These are phyloP conservation scores for Ophiostoma himal-ulmi DNA, from an alignment of 2,329 filamentous ascomycete species.

Conservation along the genomic window DNA sequence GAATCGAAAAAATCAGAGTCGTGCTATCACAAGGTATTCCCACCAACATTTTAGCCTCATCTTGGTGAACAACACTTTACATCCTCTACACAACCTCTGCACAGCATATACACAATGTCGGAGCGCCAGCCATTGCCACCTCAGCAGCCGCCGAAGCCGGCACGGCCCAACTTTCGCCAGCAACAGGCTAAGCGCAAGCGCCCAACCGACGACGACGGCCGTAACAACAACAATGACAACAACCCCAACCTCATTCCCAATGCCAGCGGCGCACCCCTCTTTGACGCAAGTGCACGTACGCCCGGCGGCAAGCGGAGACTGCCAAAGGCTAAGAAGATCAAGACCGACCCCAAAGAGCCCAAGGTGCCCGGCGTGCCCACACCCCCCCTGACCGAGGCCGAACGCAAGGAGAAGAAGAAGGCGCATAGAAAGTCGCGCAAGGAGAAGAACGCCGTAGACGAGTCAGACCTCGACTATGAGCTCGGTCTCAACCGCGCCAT, in stretches of 20 bases:
- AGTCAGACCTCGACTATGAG: slow-evolving; percentile 58
- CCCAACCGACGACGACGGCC: slow-evolving; percentile 12
- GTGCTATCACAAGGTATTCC: neutral
- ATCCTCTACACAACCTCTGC: too few relatives aligned
- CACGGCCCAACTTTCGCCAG: slow-evolving; percentile 14
- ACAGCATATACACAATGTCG: slow-evolving; percentile 15
- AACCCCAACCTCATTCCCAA: slow-evolving; percentile 12
- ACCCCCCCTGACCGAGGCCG: slow-evolving; percentile 15
- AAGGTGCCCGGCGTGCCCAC: neutral
- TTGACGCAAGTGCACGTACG: neutral
- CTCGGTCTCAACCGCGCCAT: slow-evolving; percentile 75
- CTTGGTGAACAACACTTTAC: neutral
- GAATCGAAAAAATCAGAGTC: slow-evolving; percentile 12
- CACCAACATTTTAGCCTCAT: neutral
- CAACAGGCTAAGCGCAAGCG: slow-evolving; percentile 23
- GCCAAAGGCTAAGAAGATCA: slow-evolving; percentile 20
- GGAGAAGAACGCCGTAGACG: slow-evolving; percentile 36
- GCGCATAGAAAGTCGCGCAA: slow-evolving; percentile 16
- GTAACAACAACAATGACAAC: neutral
- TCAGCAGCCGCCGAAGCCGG: slow-evolving; percentile 18
- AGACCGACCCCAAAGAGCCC: slow-evolving; percentile 24
- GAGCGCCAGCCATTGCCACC: slow-evolving; percentile 18
- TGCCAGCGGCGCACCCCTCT: slow-evolving; percentile 15
- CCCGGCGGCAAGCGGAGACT: neutral
- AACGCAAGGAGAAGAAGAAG: slow-evolving; percentile 22